Conservation (phyloP, 306 rosid genomes). For the Albizia julibrissin region DNA sequence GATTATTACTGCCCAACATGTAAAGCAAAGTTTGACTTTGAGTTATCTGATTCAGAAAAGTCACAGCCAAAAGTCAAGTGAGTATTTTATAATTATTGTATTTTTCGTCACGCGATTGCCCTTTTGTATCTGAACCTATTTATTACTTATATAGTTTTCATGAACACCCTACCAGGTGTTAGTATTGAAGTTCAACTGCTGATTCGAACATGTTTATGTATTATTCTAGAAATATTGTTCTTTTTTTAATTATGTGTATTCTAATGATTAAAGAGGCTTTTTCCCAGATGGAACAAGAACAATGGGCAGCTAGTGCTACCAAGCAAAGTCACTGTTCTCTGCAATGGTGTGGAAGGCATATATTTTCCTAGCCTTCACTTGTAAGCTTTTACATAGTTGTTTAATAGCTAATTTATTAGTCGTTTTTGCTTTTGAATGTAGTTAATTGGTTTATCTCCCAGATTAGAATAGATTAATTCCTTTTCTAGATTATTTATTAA, state of each 20-base stretch:
- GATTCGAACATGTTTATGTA: conserved; percentile 7
- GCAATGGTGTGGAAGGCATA: conserved; percentile 91
- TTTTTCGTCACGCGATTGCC: background rate
- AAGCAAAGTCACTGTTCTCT: conserved; percentile 87
- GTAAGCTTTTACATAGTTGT: conserved; percentile 54
- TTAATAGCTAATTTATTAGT: background rate
- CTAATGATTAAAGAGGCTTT: conserved; percentile 39
- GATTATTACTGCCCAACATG: conserved; percentile 98
- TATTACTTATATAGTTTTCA: conserved; percentile 5
- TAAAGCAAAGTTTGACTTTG: conserved; percentile 94
- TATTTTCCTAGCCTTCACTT: conserved; percentile 97
- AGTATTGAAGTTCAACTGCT: conserved; percentile 24
- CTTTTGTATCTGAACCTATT: conserved; percentile 12
- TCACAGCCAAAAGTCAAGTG: conserved; percentile 78
- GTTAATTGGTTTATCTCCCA: background rate
- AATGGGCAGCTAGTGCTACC: conserved; percentile 62
- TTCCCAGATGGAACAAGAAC: conserved; percentile 59
- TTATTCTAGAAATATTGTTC: background rate
- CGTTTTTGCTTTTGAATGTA: background rate
- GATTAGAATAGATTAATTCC: background rate
- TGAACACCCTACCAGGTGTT: background rate
- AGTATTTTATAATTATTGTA: conserved; percentile 37
- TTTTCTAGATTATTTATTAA: conserved; percentile 26
- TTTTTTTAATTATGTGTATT: conserved; percentile 12
- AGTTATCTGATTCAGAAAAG: conserved; percentile 90